Evolutionary conservation across 2,329 filamentous ascomycete genomes (phyloP).

Genomic region (Cryphonectria nitschkei): DNA sequence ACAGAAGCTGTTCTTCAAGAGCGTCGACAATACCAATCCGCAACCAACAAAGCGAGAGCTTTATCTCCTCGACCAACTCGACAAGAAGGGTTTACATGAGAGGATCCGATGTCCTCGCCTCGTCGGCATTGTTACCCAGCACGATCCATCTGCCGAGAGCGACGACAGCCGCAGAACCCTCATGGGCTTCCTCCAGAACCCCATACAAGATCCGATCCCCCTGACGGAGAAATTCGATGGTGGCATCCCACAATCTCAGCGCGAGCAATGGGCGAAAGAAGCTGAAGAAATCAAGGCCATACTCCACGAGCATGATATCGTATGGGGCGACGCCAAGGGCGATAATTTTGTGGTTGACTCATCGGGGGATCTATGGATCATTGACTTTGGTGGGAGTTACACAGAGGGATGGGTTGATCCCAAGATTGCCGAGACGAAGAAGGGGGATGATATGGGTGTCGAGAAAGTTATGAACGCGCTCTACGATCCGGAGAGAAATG

Average conservation of each 20-base stretch:
- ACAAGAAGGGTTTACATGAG: conserved; percentile 8
- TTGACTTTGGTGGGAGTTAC: conserved; percentile 39
- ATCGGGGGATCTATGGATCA: conserved; percentile 36
- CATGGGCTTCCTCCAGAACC: conserved; percentile 22
- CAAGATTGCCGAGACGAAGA: conserved; percentile 16
- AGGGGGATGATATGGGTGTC: conserved; percentile 22
- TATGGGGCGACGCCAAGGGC: conserved; percentile 39
- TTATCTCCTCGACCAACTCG: conserved; percentile 2
- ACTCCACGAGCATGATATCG: conserved; percentile 24
- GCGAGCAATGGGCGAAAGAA: conserved; percentile 15
- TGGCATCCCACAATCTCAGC: conserved; percentile 8
- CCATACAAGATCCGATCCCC: conserved; percentile 10
- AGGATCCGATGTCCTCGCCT: conserved; percentile 10
- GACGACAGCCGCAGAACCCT: conserved; percentile 4
- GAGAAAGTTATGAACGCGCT: conserved; percentile 20
- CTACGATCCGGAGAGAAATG: conserved; percentile 14
- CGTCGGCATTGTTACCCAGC: conserved; percentile 12
- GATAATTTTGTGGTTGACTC: conserved; percentile 38
- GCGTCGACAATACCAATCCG: conserved; percentile 18
- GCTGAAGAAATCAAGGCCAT: conserved; percentile 5
- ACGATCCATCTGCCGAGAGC: neutral
- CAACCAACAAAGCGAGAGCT: conserved; percentile 21
- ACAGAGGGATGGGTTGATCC: conserved; percentile 37
- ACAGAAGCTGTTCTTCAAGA: conserved; percentile 17
- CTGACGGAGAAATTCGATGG: conserved; percentile 17